Percentiles rank a stretch among this genome's conserved stretches.
These are phyloP conservation scores for Nicotiana undulata DNA, from an alignment of 257 asterid species.

Conservation along the genomic window DNA sequence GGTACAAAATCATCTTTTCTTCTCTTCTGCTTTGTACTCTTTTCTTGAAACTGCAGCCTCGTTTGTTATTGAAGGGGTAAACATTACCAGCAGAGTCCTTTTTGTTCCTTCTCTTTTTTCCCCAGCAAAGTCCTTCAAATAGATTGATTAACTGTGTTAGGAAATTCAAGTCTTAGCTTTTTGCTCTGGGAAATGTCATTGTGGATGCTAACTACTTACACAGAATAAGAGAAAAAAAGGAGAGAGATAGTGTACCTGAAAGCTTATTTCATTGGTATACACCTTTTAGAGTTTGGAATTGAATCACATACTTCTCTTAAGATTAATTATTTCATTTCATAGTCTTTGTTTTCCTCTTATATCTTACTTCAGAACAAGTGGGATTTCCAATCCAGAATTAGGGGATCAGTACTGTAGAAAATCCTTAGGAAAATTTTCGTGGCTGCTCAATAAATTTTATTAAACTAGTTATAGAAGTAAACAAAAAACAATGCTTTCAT, in stretches of 20 bases:
- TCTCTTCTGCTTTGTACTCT: conserved; percentile 7
- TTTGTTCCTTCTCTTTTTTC: not conserved
- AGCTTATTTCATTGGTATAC: not conserved
- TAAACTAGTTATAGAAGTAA: not conserved
- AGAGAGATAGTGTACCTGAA: not conserved
- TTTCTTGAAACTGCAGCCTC: not conserved
- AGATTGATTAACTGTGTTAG: not conserved
- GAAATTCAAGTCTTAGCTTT: not conserved
- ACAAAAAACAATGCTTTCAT: not conserved
- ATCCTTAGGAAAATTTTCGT: no score
- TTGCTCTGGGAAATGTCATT: not conserved
- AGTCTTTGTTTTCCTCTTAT: not conserved
- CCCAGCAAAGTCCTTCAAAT: not conserved
- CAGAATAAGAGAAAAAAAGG: not conserved
- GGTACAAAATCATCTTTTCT: conserved; percentile 39
- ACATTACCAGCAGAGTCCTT: not conserved
- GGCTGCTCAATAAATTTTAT: not conserved
- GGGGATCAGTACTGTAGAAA: not conserved
- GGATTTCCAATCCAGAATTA: not conserved
- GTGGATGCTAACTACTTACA: not conserved
- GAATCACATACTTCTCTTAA: not conserved
- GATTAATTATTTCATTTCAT: not conserved
- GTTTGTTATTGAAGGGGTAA: not conserved
- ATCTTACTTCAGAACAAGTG: not conserved
- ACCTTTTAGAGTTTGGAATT: not conserved